Conservation (phyloP, 2,329 filamentous ascomycete genomes). For the Apiospora sp. region DNA sequence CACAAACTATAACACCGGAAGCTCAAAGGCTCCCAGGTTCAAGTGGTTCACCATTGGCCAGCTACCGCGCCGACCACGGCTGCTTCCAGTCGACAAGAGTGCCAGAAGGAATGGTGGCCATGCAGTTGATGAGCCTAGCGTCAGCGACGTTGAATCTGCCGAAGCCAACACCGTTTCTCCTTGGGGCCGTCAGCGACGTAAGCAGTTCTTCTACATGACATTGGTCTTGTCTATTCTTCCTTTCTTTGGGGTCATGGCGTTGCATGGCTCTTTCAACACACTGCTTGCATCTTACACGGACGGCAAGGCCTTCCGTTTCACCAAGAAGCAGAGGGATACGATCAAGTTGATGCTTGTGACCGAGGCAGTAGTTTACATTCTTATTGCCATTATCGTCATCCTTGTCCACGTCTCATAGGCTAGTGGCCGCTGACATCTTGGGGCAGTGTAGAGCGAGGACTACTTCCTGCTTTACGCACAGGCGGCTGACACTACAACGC, state of each 20-base stretch:
- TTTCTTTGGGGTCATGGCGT: conserved; percentile 54
- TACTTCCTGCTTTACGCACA: neutral
- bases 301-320: conserved; percentile 16
- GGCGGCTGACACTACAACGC: neutral
- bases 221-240: conserved; percentile 53
- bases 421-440: neutral
- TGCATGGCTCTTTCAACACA: conserved; percentile 43
- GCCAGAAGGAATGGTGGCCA: neutral
- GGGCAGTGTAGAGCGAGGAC: neutral
- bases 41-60: neutral
- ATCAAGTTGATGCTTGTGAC: conserved; percentile 4
- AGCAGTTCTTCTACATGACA: conserved; percentile 49
- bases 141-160: neutral
- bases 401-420: neutral
- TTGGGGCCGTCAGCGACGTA: conserved; percentile 42
- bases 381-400: neutral
- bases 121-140: conserved; percentile 1
- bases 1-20: neutral
- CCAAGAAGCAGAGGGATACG: conserved; percentile 1
- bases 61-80: neutral
- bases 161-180: conserved; percentile 35
- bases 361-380: neutral
- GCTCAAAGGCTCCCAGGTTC: neutral
- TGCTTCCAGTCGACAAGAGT: conserved; percentile 17
- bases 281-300: conserved; percentile 15